Evolutionary conservation across 306 rosid species (phyloP), one percentile per base, ranked within the genome.

Genomic region (Begonia fuchsioides): DNA sequence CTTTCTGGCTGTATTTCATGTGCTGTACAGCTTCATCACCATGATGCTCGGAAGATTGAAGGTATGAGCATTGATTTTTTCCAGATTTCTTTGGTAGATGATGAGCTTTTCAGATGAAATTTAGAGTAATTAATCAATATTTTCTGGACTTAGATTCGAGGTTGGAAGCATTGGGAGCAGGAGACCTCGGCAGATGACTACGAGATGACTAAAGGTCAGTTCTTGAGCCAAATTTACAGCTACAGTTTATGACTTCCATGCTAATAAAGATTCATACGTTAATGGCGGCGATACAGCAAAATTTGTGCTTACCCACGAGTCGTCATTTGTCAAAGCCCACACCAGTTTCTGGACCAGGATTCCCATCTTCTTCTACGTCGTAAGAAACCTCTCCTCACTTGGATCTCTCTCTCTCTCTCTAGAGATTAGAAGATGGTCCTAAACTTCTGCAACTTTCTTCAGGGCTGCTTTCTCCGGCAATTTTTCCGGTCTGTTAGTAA

Each of bases 41-140:
- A 92, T 92, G 98, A 73, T 92, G 78, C 98, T 92, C 13, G 98
- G 98, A 54, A 85, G 96, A 67, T 75, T 92, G 32, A 92, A 92
- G 96, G 98, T 92, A 53, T 10, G 45, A 7, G 5, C 19, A 5
- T 32, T 46, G 35, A 44, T 46, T 46, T 46, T 46, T 18, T 15
- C 45, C 45, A 1, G 14, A 1, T 10, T 41, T 41, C 45, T 6
- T 41, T 10, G 45, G 45, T 41, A n/a, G 13, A 26, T 26, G 35
- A 6, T 26, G 8, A 26, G 35, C 35, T 26, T 26, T 26, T 26
- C 7, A 26, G 35, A 26, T 26, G 35, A 26, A 26, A 26, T 26
- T 26, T 26, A 5, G 35, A 26, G 35, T 26, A 26, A 26, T 26
- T 26, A 26, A 26, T 26, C 3, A 8, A 26, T 8, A 26, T 15